Evolutionary conservation across 129 eudicot species (phyloP).

Genomic region (Erigeron canadensis): DNA sequence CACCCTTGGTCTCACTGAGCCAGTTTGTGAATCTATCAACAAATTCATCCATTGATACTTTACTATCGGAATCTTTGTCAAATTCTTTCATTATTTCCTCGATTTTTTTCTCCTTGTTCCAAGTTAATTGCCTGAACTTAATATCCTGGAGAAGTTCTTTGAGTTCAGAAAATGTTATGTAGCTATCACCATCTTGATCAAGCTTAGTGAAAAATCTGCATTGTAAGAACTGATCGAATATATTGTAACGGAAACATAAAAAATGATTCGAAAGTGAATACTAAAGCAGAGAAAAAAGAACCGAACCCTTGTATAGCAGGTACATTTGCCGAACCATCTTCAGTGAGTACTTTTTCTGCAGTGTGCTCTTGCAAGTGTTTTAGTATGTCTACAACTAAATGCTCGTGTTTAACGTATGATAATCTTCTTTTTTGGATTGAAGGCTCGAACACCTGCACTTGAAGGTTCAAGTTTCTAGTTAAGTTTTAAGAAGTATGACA

Average conservation of each 20-base stretch:
- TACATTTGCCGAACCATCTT: constrained; percentile 52
- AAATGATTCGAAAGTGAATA: neutral
- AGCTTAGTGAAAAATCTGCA: constrained; percentile 59
- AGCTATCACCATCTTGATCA: constrained; percentile 57
- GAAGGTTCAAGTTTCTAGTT: constrained; percentile 3
- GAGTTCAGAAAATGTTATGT: constrained; percentile 57
- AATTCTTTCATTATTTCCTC: constrained; percentile 59
- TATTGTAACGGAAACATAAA: neutral
- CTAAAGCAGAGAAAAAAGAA: constrained; percentile 3
- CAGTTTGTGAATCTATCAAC: constrained; percentile 54
- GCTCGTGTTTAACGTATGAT: constrained; percentile 65
- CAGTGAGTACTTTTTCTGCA: constrained; percentile 49
- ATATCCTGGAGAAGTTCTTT: constrained; percentile 55
- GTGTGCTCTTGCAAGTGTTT: constrained; percentile 57
- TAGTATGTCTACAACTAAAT: constrained; percentile 60
- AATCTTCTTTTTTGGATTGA: constrained; percentile 70
- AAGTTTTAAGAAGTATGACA: neutral
- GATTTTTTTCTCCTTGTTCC: constrained; percentile 49
- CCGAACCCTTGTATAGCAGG: constrained; percentile 48
- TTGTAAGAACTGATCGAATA: neutral
- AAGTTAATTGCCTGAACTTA: constrained; percentile 34
- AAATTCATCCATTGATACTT: constrained; percentile 65
- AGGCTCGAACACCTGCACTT: constrained; percentile 68
- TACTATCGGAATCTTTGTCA: constrained; percentile 52
- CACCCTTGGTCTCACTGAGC: constrained; percentile 62